phyloP scores from a whole-genome alignment of 73 alveolate genomes.

The Paraurostyla sp. region DNA sequence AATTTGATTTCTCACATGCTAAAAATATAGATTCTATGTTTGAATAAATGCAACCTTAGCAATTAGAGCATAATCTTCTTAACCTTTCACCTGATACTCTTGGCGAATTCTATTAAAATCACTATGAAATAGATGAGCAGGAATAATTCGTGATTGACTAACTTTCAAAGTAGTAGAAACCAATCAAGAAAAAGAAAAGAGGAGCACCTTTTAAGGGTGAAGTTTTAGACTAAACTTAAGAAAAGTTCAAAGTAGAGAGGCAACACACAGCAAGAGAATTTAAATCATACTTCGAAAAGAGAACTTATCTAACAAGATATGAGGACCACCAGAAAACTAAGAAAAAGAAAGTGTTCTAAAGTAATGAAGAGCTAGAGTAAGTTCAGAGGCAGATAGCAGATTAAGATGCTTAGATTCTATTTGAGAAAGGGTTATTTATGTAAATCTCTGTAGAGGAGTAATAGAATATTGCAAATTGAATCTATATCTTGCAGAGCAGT shows the following conservation, averaged over 20 bases:
- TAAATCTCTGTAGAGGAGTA: background rate
- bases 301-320: background rate
- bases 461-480: background rate
- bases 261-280: background rate
- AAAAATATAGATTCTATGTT: background rate
- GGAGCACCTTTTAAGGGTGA: conserved; percentile 47
- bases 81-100: no score
- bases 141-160: background rate
- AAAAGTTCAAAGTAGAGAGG: background rate
- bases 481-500: conserved; percentile 6
- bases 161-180: background rate
- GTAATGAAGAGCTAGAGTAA: background rate
- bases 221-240: conserved; percentile 5
- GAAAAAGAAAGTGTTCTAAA: background rate
- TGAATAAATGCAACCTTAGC: conserved; percentile 28
- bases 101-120: no score
- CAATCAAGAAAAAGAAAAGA: background rate
- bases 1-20: background rate
- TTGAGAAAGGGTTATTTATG: conserved; percentile 3
- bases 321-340: background rate
- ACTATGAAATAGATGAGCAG: background rate
- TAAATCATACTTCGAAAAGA: background rate
- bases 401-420: background rate
- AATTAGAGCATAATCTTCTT: conserved; percentile 34
- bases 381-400: background rate